phyloP scores from a whole-genome alignment of 2,329 filamentous ascomycete genomes.

The Chrysoporthe cubensis region DNA sequence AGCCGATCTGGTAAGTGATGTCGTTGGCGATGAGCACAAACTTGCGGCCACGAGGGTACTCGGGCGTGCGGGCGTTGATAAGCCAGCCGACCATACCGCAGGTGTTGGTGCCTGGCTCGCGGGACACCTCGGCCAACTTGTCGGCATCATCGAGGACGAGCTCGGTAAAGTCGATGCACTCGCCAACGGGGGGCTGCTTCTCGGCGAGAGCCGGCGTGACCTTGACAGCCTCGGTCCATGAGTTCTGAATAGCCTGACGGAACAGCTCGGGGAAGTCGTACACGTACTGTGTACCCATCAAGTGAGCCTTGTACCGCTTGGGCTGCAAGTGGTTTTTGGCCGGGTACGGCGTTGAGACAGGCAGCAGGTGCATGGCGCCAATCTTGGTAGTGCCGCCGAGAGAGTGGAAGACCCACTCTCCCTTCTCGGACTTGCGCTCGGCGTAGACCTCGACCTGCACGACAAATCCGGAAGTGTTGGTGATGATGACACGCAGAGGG shows the following conservation, averaged over 20 bases:
- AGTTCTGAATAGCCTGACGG: slow-evolving; percentile 96
- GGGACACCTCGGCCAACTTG: slow-evolving; percentile 88
- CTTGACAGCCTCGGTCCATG: slow-evolving; percentile 78
- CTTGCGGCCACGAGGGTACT: slow-evolving; percentile 89
- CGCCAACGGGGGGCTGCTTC: slow-evolving; percentile 81
- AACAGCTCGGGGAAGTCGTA: slow-evolving; percentile 99
- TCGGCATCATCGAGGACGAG: slow-evolving; percentile 94
- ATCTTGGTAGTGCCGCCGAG: slow-evolving; percentile 95
- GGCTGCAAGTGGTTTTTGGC: slow-evolving; percentile 99
- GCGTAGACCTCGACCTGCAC: slow-evolving; percentile 98
- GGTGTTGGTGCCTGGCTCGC: slow-evolving; percentile 91
- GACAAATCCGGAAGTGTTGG: slow-evolving; percentile 97
- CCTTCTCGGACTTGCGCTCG: slow-evolving; percentile 97
- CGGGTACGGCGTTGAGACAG: slow-evolving; percentile 89
- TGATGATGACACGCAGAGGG: slow-evolving; percentile 94
- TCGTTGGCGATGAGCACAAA: slow-evolving; percentile 99
- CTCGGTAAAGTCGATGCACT: slow-evolving; percentile 93
- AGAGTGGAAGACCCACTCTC: slow-evolving; percentile 97
- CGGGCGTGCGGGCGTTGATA: slow-evolving; percentile 89
- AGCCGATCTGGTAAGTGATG: slow-evolving; percentile 98
- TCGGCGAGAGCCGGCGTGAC: slow-evolving; percentile 74
- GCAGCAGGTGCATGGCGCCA: slow-evolving; percentile 90
- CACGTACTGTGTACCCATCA: slow-evolving; percentile 99
- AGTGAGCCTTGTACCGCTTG: slow-evolving; percentile 98
- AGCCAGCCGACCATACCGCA: slow-evolving; percentile 99